Evolutionary conservation across 2,329 filamentous ascomycete species (phyloP), one percentile per base, ranked within the genome.

Genomic region (Exophiala alcalophila): DNA sequence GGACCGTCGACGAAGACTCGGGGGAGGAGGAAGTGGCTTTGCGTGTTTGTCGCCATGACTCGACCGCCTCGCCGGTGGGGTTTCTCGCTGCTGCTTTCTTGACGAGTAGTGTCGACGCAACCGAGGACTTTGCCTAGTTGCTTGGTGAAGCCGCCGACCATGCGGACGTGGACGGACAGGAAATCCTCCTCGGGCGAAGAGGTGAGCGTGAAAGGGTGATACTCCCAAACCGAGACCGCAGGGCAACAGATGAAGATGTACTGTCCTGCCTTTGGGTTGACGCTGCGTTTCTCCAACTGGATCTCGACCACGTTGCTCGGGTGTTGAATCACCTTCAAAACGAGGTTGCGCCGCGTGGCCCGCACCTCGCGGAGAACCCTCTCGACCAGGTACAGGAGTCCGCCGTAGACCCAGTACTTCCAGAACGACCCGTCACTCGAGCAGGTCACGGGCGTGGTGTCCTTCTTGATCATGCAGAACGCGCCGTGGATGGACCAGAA

Each of bases 221-320:
- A 91, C 66, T 92, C 86, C 85, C 85, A 92, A 28, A 92, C 72
- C 1, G 86, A 91, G 10, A 92, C 81, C 54, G 86, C 85, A 1
- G 87, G 87, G 62, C 86, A 92, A 71, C 84, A 91, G 56, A 92
- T 74, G 71, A 91, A 91, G 58, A 94, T 91, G 69, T 92, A 92
- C 75, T 74, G 55, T 36, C 87, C 87, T 14, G 86, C 84, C 38
- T 77, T 76, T 3, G 85, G 88, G 71, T 84, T 88, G 30, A 85
- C 89, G 65, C 88, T 72, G 60, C 90, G 85, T 66, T 92, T 92
- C 74, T 91, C 90, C 69, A 94, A 89, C 69, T 92, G 87, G 50
- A 94, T 90, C 67, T 94, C 87, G 63, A 85, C 86, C 12, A 94
- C 87, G 59, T 89, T 88, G 70, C 84, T 88, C 4, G 86, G 86